Conservation (phyloP, 306 rosid genomes). For the Inga oerstediana region DNA sequence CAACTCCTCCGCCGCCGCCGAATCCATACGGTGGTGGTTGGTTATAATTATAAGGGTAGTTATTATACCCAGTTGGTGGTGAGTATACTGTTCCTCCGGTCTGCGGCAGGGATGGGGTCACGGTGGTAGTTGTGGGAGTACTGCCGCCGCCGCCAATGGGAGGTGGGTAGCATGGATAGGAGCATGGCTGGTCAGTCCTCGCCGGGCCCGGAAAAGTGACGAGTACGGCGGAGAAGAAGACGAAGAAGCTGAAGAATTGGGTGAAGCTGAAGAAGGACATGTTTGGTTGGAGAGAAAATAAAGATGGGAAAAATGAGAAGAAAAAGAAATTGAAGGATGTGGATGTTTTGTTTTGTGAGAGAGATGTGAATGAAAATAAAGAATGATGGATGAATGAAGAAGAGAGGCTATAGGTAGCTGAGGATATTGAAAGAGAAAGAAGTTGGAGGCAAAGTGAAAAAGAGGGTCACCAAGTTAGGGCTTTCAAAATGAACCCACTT, state of each 20-base stretch:
- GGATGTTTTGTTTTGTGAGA: slow-evolving; percentile 23
- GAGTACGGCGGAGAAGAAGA: slow-evolving; percentile 35
- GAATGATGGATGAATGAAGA: not conserved
- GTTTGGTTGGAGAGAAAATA: slow-evolving; percentile 33
- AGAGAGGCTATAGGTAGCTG: not conserved
- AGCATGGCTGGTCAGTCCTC: slow-evolving; percentile 59
- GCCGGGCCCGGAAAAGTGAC: slow-evolving; percentile 42
- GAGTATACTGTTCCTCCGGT: slow-evolving; percentile 42
- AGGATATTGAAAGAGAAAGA: slow-evolving; percentile 13
- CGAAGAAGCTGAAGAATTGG: slow-evolving; percentile 14
- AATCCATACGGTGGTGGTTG: slow-evolving; percentile 54
- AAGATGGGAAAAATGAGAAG: not conserved
- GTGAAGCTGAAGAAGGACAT: slow-evolving; percentile 19
- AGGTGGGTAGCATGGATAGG: slow-evolving; percentile 86
- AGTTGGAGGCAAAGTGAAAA: slow-evolving; percentile 20
- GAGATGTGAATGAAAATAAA: not conserved
- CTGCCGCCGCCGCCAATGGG: slow-evolving; percentile 42
- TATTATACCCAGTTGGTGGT: slow-evolving; percentile 55
- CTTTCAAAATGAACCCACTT: not conserved
- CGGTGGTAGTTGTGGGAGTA: slow-evolving; percentile 47
- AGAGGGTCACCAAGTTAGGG: slow-evolving; percentile 16
- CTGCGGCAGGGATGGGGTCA: slow-evolving; percentile 49
- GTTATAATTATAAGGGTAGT: slow-evolving; percentile 45
- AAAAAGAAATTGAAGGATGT: slow-evolving; percentile 20
- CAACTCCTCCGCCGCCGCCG: not conserved